Conservation (phyloP, 2,329 filamentous ascomycete species). For the Emmonsia crescens region DNA sequence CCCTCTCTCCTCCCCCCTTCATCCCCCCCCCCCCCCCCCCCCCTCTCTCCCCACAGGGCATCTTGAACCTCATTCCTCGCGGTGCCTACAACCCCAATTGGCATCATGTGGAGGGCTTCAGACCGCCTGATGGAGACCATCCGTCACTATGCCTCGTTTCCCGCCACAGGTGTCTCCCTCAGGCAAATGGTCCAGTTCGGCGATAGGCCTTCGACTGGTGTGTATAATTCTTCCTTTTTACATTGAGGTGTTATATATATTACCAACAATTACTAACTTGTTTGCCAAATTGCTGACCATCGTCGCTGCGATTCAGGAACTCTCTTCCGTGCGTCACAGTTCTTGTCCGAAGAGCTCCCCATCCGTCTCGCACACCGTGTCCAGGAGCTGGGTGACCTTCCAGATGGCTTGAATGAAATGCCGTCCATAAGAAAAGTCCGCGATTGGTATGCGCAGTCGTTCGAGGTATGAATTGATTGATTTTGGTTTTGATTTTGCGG, state of each 20-base stretch:
- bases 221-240: conserved; percentile 17
- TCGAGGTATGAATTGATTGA: conserved; percentile 58
- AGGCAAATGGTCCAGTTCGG: conserved; percentile 99
- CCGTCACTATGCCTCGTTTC: conserved; percentile 93
- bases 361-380: conserved; percentile 95
- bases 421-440: conserved; percentile 88
- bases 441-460: conserved; percentile 99
- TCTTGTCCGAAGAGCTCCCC: conserved; percentile 93
- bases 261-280: neutral
- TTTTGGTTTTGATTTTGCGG: neutral
- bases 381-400: conserved; percentile 81
- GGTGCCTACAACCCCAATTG: conserved; percentile 3
- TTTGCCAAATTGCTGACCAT: neutral
- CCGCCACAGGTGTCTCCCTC: conserved; percentile 88
- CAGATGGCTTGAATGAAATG: conserved; percentile 96
- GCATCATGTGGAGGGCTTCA: conserved; percentile 79
- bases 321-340: conserved; percentile 93
- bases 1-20: neutral
- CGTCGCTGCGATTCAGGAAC: conserved; percentile 52
- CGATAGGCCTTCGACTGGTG: conserved; percentile 82
- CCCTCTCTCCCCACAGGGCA: too few relatives aligned
- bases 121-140: conserved; percentile 93
- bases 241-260: neutral
- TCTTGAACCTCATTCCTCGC: too few relatives aligned
- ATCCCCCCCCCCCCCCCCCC: neutral